These are phyloP conservation scores for Sanghuangporus weigelae DNA, from an alignment of 1,284 basidiomycete genomes.

Conservation along the genomic window DNA sequence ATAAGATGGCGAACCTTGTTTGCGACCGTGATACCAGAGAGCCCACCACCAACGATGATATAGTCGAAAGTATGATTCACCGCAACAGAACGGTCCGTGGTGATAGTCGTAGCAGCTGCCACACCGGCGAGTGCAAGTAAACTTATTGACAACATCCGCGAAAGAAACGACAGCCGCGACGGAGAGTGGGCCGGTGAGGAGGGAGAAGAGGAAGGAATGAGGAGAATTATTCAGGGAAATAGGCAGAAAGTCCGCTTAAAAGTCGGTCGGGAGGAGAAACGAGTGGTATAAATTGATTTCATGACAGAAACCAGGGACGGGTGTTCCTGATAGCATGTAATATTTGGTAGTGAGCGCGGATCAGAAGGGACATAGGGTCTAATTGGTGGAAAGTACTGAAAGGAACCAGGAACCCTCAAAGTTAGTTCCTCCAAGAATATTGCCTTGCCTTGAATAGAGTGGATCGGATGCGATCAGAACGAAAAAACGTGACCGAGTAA, in stretches of 20 bases:
- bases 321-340: too few relatives aligned
- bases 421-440: not conserved
- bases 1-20: slow-evolving; percentile 22
- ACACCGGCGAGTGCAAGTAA: not conserved
- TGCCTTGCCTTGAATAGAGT: too few relatives aligned
- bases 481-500: too few relatives aligned
- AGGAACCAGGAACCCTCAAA: not conserved
- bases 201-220: not conserved
- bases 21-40: slow-evolving; percentile 37
- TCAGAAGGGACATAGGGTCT: not conserved
- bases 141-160: not conserved
- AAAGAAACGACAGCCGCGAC: not conserved
- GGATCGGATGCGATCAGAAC: too few relatives aligned
- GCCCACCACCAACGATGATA: slow-evolving; percentile 43
- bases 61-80: slow-evolving; percentile 34
- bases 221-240: too few relatives aligned
- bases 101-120: slow-evolving; percentile 7
- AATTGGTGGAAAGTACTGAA: not conserved
- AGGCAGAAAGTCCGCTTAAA: not conserved
- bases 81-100: slow-evolving; percentile 3
- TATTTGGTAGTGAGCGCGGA: not conserved
- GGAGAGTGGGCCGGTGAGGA: not conserved
- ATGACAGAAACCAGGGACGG: too few relatives aligned
- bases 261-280: not conserved
- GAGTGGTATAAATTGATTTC: not conserved